A percentile compares a stretch with the other conserved stretches of the same genome.
Conservation (phyloP, 805 yeast species). For the Candida ponderosae region DNA sequence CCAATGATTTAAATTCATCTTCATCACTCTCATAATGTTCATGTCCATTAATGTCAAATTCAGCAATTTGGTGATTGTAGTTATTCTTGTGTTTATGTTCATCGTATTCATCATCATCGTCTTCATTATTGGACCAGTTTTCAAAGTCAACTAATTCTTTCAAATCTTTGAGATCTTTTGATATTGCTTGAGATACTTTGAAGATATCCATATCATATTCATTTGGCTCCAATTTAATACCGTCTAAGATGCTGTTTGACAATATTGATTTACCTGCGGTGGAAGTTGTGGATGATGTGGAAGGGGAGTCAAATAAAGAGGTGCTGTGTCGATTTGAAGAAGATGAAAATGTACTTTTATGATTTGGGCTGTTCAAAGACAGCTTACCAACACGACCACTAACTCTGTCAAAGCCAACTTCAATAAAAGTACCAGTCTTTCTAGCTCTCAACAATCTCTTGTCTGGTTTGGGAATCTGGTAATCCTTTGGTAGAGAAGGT, state of each 20-base stretch:
- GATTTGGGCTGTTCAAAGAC: too few species aligned
- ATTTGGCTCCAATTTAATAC: neutral
- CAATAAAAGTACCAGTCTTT: neutral
- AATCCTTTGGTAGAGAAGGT: slow-evolving; percentile 12
- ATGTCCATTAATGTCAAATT: too few species aligned
- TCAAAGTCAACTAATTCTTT: neutral
- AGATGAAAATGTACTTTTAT: too few species aligned
- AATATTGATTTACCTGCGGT: too few species aligned
- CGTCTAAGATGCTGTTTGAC: too few species aligned
- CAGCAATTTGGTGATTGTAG: too few species aligned
- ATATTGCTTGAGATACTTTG: neutral
- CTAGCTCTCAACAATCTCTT: too few species aligned
- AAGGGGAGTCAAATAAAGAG: too few species aligned
- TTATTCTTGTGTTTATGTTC: neutral
- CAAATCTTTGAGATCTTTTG: neutral
- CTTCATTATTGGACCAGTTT: neutral
- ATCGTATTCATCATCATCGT: neutral
- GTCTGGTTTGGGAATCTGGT: slow-evolving; percentile 7
- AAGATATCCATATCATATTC: neutral
- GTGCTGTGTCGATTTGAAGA: too few species aligned
- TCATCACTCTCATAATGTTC: too few species aligned
- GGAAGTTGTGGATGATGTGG: too few species aligned
- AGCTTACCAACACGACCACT: neutral
- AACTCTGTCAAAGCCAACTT: neutral
- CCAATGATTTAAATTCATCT: neutral